Evolutionary conservation across 805 yeast species (phyloP), one percentile per base, ranked within the genome.

Genomic region (Pichia rugopelliculosa): DNA sequence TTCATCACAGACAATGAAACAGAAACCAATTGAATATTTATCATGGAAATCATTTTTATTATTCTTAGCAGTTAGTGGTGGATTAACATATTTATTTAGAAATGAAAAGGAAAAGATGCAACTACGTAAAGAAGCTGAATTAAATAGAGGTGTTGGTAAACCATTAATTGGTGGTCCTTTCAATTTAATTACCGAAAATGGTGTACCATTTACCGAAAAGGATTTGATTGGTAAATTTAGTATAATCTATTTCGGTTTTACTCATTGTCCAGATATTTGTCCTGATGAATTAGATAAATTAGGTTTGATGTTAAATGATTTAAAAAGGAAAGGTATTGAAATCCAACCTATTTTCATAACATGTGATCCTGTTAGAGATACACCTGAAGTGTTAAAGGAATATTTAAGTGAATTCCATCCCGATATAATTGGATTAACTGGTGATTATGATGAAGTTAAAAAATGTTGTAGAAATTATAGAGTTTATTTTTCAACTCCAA

Each of bases 201-300:
- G 90, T 36, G 67, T 83, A 24, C 66, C 63, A 18, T 93, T 93
- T 65, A 88, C 96, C 1, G 80, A 88, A 24, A 72, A 87, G 52
- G 75, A 91, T 56, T 69, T 93, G 59, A 67, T 76, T 52, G 93
- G 90, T 30, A 83, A 79, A 62, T 93, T 89, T 66, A 79, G 91
- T 11, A 70, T 93, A 41, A 66, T 91, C n/a, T 93, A 93, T 65
- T 93, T 93, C 68, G 99, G 99, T 0, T 93, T 93, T 71, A 86
- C 96, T 4, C 90, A 90, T 68, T 93, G 99, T 69, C 99, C 99
- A 7, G 99, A 93, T 67, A 90, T 93, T 46, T 93, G 99, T 67
- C 99, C 99, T 11, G 99, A 93, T 65, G 99, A 93, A 65, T 76
- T 93, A 50, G 99, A 93, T 64, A 87, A 91, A 61, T 74, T 93